Evolutionary conservation across 2,329 filamentous ascomycete genomes (phyloP), one percentile per base, ranked within the genome.

Genomic region (Mycocentrospora acerina): DNA sequence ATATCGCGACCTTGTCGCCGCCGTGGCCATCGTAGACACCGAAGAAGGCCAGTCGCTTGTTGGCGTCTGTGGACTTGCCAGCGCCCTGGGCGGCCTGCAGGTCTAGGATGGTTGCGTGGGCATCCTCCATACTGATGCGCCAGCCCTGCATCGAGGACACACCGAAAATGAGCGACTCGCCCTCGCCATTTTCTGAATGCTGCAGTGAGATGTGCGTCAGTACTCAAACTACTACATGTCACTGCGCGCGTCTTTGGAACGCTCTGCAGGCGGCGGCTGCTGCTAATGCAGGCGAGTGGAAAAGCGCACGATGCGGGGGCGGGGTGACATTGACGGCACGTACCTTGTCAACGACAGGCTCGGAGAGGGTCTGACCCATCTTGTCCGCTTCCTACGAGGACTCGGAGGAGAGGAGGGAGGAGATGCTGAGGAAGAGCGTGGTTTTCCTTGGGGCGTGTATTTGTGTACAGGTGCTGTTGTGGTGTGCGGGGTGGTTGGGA

Each of bases 51-150:
- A 97, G 77, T 65, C 86, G 83, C 59, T 85, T 81, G 59, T 83
- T 75, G 57, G 85, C 79, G 35, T 81, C 77, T 38, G 82, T 81
- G 57, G 85, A 57, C 51, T 78, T 75, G 47, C 76, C 72, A 43
- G 63, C 67, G 24, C 71, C 71, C 57, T 73, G 72, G 46, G 76
- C 74, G 45, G 82, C 76, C 62, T 93, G 81, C 55, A 97, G 82
- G 70, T 97, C 88, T 66, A 98, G 86, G 35, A 97, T 75, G 39
- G 87, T 81, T 46, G 88, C 88, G 74, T 98, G 93, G 50, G 93
- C 84, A 69, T 98, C 93, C 71, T 98, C 93, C 93, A 98, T 98
- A 77, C 88, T 95, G 74, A 98, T 97, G 75, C 93, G 87, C 93
- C 93, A 98, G 77, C 93, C 93, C 74, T 98, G 93, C 93, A 98